Evolutionary conservation across 2,329 filamentous ascomycete species (phyloP), one percentile per base, ranked within the genome.

Genomic region (Aaosphaeria pasadenensis): DNA sequence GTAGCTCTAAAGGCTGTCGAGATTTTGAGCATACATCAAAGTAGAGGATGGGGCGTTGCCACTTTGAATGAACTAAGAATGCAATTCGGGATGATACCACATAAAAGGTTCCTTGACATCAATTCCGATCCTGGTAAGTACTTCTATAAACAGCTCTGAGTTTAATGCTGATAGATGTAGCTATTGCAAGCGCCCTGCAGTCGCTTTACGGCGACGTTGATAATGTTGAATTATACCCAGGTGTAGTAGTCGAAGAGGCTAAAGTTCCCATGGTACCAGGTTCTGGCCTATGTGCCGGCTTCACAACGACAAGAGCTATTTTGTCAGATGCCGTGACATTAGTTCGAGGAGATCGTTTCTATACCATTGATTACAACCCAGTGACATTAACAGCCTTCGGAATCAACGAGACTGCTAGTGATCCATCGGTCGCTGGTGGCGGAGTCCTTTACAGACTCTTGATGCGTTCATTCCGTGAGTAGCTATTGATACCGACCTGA

Each of bases 251-350:
- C 0, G 88, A 91, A 63, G 83, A 87, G 55, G 79, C 82, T 44
- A 91, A 91, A 70, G 9, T n/a, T 2, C 69, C 77, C 28, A 85
- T 86, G 1, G 87, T 88, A 54, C 62, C 63, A 0, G 88, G 86
- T 47, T 84, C 87, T 7, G 87, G 87, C 40, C 87, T 90, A 47
- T 81, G 84, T 1, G 86, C 87, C 0, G 88, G 84, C 0, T 88
- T 86, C 60, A 89, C 87, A 41, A 85, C 89, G 5, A 71, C 72
- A 41, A 70, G 75, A 47, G 74, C 71, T 40, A 76, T 78, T 44
- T 61, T 78, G 5, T 69, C 74, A 43, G 75, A 78, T 53, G 75
- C 75, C n/a, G 75, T 77, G 1, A 64, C 74, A 5, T 65, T 67
- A 47, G 55, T 45, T 9, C 52, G 55, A 11, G 57, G 57, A 11